Evolutionary conservation across 1,284 basidiomycete genomes (phyloP), one percentile per base, ranked within the genome.

Genomic region (Coriolopsis trogii): DNA sequence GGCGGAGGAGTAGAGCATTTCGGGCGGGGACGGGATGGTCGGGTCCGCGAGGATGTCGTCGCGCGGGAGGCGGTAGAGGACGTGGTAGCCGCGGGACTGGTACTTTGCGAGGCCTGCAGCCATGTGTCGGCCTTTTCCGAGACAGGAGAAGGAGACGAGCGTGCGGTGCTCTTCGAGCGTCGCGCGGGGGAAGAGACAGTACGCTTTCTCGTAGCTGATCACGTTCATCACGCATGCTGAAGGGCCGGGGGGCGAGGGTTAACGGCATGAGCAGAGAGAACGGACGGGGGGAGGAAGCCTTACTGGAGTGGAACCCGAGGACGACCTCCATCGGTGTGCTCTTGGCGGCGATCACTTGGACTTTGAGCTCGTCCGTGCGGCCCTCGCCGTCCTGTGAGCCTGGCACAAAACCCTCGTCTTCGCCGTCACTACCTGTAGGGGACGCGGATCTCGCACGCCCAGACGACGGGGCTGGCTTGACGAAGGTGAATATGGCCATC

Each of bases 151-250:
- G 40, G 44, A 46, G 43, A 55, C 31, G 33, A 67, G 52, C n/a
- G 63, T 49, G 43, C 42, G 49, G 20, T 58, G 61, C 16, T 63
- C 47, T 23, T 64, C 58, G 49, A 70, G 65, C 3, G 67, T 70
- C 5, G 68, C 62, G 20, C 46, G 49, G 7, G 69, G 67, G 53
- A 63, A 70, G 31, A 59, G 57, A 42, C 53, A 55, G 43, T 59
- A 59, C 4, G 57, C 53, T 23, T 53, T 53, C 18, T 59, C 67
- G 59, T 40, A 63, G 61, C 50, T 55, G 56, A 75, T 71, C 53
- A 67, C 63, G 65, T 71, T 81, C 75, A 80, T 77, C 4, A 79
- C 79, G 29, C 70, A 73, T 3, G 77, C 78, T 76, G 31, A 4
- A 23, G 23, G 36, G 7, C 28, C n/a, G n/a, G 26, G 21, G 9